phyloP scores from a whole-genome alignment of 2,329 filamentous ascomycete genomes.

The Fusarium sp. region DNA sequence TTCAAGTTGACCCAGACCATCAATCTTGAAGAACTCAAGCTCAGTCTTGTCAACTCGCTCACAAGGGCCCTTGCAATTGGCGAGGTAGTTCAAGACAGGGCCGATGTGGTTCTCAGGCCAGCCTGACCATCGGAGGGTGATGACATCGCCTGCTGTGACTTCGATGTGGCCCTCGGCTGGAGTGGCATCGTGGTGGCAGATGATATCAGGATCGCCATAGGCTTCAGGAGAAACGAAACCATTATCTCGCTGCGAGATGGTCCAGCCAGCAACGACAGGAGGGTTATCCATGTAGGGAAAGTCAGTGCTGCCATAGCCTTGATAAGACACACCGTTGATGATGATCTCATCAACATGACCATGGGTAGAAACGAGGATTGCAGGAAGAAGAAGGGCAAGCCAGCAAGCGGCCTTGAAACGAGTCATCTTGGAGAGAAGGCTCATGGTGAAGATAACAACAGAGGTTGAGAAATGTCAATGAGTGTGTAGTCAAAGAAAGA shows the following conservation, averaged over 20 bases:
- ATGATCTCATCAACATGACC: constrained; percentile 56
- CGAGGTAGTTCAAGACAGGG: constrained; percentile 58
- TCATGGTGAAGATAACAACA: constrained; percentile 15
- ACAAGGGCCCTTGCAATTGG: constrained; percentile 55
- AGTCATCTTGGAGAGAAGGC: not conserved
- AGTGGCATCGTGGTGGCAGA: constrained; percentile 57
- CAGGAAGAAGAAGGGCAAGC: constrained; percentile 20
- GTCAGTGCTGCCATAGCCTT: constrained; percentile 52
- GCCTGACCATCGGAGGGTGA: constrained; percentile 59
- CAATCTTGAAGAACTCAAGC: constrained; percentile 60
- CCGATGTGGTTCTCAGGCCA: constrained; percentile 62
- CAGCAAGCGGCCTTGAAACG: constrained; percentile 10
- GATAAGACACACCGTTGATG: constrained; percentile 55
- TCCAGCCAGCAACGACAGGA: constrained; percentile 53
- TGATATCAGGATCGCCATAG: constrained; percentile 56
- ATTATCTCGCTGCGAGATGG: constrained; percentile 54
- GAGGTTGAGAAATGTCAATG: constrained; percentile 6
- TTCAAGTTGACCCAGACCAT: constrained; percentile 52
- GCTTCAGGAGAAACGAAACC: constrained; percentile 59
- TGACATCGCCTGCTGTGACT: constrained; percentile 55
- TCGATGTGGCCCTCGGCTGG: constrained; percentile 53
- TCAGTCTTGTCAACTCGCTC: constrained; percentile 52
- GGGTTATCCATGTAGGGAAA: constrained; percentile 51
- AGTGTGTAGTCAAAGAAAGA: constrained; percentile 13
- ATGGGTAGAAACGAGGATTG: constrained; percentile 46